Evolutionary conservation across 352 stramenopile genomes (phyloP), one percentile per base, ranked within the genome.

Genomic region (Pythium chondricola): DNA sequence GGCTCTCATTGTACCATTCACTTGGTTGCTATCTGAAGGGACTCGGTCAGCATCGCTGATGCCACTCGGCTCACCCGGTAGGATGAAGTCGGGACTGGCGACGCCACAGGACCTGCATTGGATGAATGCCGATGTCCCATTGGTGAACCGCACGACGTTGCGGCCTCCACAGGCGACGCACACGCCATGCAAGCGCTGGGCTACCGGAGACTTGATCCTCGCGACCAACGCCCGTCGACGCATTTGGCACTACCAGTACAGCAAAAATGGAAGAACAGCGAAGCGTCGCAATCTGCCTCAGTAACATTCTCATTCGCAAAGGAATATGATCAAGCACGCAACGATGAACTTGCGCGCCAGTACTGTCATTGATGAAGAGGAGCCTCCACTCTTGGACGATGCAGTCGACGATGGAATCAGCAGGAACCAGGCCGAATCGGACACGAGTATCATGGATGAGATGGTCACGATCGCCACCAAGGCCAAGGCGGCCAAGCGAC

Each of bases 381-480:
- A 83, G 39, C 73, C 73, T 6, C 74, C 74, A 31, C 55, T 75
- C 43, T 51, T 85, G 20, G 55, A 60, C 0, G 47, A 54, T 0
- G 49, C 48, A 2, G 25, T 50, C 20, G 43, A 38, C 10, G 25
- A 20, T 11, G 41, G 7, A 3, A 20, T 29, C 30, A 25, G 30
- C 16, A 52, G 64, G 53, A 82, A 75, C 43, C 70, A 82, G 42
- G 5, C n/a, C 20, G 42, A 58, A 30, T 14, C 1, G 8, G 63
- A 72, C 2, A 9, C 22, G 27, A 89, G 58, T 35, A 54, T 89
- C 39, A 92, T 92, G 80, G 71, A 86, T 48, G 77, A 92, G 31
- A 92, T 92, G 67, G 25, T 92, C 16, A 54, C 44, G 14, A 53
- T 74, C 13, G 74, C 69, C n/a, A 65, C 70, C 41, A 49, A 58